Base-by-base conservation (phyloP, 352 stramenopile species). In the Aphanomyces invadans region DNA sequence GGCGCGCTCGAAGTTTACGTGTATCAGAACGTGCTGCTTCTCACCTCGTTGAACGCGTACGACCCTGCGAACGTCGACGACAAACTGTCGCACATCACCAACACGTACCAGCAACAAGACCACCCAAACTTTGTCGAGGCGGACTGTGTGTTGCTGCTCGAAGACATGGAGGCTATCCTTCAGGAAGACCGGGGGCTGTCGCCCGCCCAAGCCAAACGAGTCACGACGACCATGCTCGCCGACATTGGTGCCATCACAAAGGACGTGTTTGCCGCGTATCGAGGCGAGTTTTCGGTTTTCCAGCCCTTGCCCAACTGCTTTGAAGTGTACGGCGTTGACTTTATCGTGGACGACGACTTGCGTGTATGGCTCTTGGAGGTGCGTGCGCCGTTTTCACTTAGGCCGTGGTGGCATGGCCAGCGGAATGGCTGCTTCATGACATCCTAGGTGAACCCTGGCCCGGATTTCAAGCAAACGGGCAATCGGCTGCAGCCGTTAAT, bases 391-490 rank as follows among this genome's bases (percentile, higher is more conserved):
- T 15, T 39, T 17, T 23, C 51, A 11, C 48, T 55, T 0, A 17
- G 48, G 25, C 15, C 1, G 48, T 25, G 48, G 15, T 55, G 19
- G 21, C 19, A 21, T 28, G n/a, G n/a, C 45, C n/a, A 25, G 9
- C 45, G 9, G 44, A n/a, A 19, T n/a, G 21, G 12, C 10, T 52
- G 23, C 9, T 7, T 52, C 4, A 23, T 9, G 44, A 52, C 44
- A 52, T 45, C 17, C 51, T 26, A 62, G 53, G 76, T 88, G 19
- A 90, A 90, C 62, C 80, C 82, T n/a, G 77, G 82, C 10, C 82
- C 81, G 29, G 81, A 90, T 44, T 90, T 90, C 42, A 88, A 90
- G 70, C 81, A 89, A 70, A 89, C 78, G 1, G 81, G 81, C 12
- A 70, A 73, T 33, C 76, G 76, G 19, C 70, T 88, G n/a, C 70